These are phyloP conservation scores for Globisporangium uncinulatum DNA, from an alignment of 352 stramenopile species.

Conservation along the genomic window DNA sequence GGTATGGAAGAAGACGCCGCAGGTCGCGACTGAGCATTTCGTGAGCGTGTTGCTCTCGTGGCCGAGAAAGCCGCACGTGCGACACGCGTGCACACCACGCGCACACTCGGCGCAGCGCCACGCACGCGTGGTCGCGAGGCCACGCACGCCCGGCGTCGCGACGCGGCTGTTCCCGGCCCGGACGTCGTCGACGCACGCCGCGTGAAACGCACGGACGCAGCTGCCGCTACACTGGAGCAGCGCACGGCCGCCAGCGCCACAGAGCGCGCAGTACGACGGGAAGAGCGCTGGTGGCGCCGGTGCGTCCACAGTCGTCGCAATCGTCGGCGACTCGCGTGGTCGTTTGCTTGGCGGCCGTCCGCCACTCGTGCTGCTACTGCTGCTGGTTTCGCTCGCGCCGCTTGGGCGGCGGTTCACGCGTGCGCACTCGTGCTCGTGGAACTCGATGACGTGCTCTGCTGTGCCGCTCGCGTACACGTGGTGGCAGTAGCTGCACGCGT, in stretches of 20 bases:
- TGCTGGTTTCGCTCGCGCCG: conserved; percentile 15
- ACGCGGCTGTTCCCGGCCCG: conserved; percentile 13
- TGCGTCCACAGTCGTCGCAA: neutral
- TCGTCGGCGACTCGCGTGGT: conserved; percentile 15
- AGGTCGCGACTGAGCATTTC: conserved; percentile 44
- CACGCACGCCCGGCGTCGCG: neutral
- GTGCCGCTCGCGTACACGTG: conserved; percentile 50
- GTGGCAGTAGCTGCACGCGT: conserved; percentile 52
- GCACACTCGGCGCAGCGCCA: conserved; percentile 71
- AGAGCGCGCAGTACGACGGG: conserved; percentile 53
- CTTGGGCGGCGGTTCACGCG: conserved; percentile 37
- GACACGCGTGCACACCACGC: conserved; percentile 48
- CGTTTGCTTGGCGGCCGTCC: conserved; percentile 11
- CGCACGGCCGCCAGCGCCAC: conserved; percentile 35
- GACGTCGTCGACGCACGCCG: conserved; percentile 51
- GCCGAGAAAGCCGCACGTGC: conserved; percentile 67
- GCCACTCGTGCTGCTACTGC: no score
- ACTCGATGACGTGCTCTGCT: conserved; percentile 50
- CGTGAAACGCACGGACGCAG: conserved; percentile 58
- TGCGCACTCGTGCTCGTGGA: conserved; percentile 77
- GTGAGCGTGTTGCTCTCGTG: conserved; percentile 44
- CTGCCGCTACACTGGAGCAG: conserved; percentile 50
- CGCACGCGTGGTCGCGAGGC: neutral
- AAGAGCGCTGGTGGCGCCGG: conserved; percentile 25
- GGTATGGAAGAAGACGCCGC: conserved; percentile 54